These are phyloP conservation scores for Amphirosellinia nigrospora DNA, from an alignment of 495 filamentous ascomycete genomes.

Conservation along the genomic window DNA sequence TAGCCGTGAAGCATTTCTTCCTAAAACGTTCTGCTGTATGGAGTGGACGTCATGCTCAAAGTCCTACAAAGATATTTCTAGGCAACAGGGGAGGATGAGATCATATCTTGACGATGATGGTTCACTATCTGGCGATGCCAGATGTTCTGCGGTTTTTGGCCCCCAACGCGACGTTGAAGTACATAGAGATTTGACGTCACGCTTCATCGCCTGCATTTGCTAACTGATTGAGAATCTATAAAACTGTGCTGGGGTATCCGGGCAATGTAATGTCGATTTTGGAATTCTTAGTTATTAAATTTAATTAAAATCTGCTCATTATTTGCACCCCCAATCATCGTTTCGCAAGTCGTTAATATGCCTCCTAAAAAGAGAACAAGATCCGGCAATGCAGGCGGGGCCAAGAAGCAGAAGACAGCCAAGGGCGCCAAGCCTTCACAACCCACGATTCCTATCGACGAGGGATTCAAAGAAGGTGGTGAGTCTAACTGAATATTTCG, in stretches of 20 bases:
- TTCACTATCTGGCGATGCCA: neutral
- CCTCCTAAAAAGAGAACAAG: conserved; percentile 31
- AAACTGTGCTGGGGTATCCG: neutral
- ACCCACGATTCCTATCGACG: conserved; percentile 48
- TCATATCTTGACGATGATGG: neutral
- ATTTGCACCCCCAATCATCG: neutral
- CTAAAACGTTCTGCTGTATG: neutral
- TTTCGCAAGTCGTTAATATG: conserved; percentile 3
- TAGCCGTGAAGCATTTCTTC: neutral
- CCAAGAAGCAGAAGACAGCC: conserved; percentile 27
- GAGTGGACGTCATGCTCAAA: conserved; percentile 11
- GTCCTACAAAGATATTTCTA: conserved; percentile 10
- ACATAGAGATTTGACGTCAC: conserved; percentile 1
- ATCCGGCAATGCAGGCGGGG: conserved; percentile 26
- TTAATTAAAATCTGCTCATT: neutral
- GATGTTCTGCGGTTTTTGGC: neutral
- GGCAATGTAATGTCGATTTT: no score
- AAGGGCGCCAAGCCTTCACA: conserved; percentile 29
- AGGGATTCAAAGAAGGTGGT: conserved; percentile 28
- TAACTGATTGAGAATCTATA: neutral
- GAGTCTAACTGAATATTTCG: neutral
- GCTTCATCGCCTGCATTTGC: neutral
- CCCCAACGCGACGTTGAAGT: neutral
- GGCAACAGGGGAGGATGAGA: conserved; percentile 16
- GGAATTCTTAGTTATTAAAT: neutral